These are phyloP conservation scores for Syncephalastrum sp. DNA, from an alignment of 371 early-diverging fungal species.

Conservation along the genomic window DNA sequence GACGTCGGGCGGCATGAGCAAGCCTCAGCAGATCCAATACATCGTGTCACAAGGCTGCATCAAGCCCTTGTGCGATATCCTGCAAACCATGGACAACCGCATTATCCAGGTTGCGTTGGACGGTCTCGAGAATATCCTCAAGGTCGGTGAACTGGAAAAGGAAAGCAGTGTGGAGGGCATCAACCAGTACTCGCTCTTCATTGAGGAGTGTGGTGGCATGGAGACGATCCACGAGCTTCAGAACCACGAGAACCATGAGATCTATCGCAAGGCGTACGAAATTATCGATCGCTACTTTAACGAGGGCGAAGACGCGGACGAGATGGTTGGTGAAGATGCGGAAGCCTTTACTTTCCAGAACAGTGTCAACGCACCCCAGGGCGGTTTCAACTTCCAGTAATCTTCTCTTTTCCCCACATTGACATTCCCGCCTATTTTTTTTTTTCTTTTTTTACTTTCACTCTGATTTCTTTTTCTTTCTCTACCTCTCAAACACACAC, in stretches of 20 bases:
- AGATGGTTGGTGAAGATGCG: slow-evolving; percentile 4
- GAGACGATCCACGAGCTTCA: slow-evolving; percentile 91
- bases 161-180: slow-evolving; percentile 50
- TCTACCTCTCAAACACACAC: background rate
- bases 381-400: slow-evolving; percentile 20
- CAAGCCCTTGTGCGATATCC: slow-evolving; percentile 91
- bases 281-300: slow-evolving; percentile 95
- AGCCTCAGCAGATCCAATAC: slow-evolving; percentile 89
- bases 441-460: slow-evolving; percentile 3
- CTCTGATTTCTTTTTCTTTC: slow-evolving; percentile 3
- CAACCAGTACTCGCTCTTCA: slow-evolving; percentile 85
- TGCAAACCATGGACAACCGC: slow-evolving; percentile 89
- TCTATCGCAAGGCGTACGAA: slow-evolving; percentile 92
- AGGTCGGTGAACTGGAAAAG: slow-evolving; percentile 84
- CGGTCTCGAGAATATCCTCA: slow-evolving; percentile 95
- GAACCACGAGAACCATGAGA: slow-evolving; percentile 86
- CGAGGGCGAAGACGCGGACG: slow-evolving; percentile 79
- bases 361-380: slow-evolving; percentile 20
- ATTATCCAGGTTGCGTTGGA: slow-evolving; percentile 96
- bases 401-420: slow-evolving; percentile 5
- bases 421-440: background rate
- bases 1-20: slow-evolving; percentile 88
- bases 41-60: slow-evolving; percentile 91
- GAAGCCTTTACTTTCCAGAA: slow-evolving; percentile 16
- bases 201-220: slow-evolving; percentile 95